Base-by-base conservation (phyloP, 1,284 basidiomycete genomes). In the Entoloma clypeatum region DNA sequence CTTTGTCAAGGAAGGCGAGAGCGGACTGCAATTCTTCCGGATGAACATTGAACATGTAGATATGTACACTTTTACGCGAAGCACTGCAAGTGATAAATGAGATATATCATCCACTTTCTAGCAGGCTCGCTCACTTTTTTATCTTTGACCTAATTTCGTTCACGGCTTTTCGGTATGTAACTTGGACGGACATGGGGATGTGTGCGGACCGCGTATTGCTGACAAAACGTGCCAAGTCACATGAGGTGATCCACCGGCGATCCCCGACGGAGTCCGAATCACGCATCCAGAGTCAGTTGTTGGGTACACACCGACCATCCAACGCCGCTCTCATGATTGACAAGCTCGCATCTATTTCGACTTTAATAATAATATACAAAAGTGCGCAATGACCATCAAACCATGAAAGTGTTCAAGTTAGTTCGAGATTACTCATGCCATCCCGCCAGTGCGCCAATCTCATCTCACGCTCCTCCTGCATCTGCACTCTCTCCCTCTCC, bases 41-140 rank as follows among this genome's bases (percentile, higher is more conserved):
- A 25, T 13, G 37, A 41, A 49, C 16, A 43, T 51, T 51, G 30
- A 48, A 51, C 17, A n/a, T 24, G 32, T 43, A 49, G 32, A 51
- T 35, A 29, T 45, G 27, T 43, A 46, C 44, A 5, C 43, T 1
- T 17, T 30, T 36, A n/a, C 10, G 8, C 16, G 25, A 39, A 31
- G 38, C 46, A 21, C 43, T 50, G 25, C 28, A 47, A 28, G 35
- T 31, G 30, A 30, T 36, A 41, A 7, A 47, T 47, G 42, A 50
- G 41, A 48, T 38, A 39, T 36, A 50, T 18, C 16, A 10, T 16
- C 19, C 5, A 7, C 31, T 22, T 34, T 22, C 10, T 13, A 28
- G 14, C 18, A 41, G 24, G 41, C 39, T 37, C 18, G 39, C 39
- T 41, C 19, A 50, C 48, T 37, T 39, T 27, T 42, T 44, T 40